Evolutionary conservation across 495 filamentous ascomycete species (phyloP).

Genomic region (Bacidia gigantensis): DNA sequence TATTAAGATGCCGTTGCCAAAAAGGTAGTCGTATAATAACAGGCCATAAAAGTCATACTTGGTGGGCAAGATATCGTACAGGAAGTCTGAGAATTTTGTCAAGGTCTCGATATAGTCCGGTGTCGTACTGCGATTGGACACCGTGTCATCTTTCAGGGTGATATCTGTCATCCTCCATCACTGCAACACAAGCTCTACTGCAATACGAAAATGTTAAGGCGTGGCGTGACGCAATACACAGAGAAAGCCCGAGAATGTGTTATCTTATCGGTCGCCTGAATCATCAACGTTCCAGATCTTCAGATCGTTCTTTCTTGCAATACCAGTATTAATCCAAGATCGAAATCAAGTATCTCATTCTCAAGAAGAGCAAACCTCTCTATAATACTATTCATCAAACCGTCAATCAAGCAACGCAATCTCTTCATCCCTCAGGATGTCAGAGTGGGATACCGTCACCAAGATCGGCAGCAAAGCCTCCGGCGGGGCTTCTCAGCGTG

Average conservation of each 20-base stretch:
- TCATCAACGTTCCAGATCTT: too few relatives aligned
- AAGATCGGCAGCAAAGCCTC: slow-evolving; percentile 82
- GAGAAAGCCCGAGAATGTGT: too few relatives aligned
- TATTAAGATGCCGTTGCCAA: background rate
- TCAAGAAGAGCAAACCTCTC: background rate
- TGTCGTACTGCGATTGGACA: background rate
- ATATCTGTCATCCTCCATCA: background rate
- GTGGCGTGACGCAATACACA: too few relatives aligned
- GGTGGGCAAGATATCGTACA: background rate
- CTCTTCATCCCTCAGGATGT: slow-evolving; percentile 28
- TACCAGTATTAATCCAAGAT: too few relatives aligned
- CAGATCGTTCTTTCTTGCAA: too few relatives aligned
- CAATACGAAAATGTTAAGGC: too few relatives aligned
- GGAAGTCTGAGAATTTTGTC: background rate
- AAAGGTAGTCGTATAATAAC: background rate
- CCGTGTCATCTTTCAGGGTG: background rate
- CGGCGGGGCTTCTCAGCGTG: slow-evolving; percentile 48
- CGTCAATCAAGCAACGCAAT: slow-evolving; percentile 1
- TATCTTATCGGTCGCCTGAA: background rate
- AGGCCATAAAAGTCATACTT: background rate
- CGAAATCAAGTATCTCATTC: background rate
- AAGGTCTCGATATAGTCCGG: too few relatives aligned
- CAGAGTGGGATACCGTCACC: slow-evolving; percentile 72
- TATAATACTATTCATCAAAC: background rate
- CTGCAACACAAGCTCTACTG: background rate